Evolutionary conservation across 495 filamentous ascomycete species (phyloP).

Genomic region (Penicillium psychrofluorescens): DNA sequence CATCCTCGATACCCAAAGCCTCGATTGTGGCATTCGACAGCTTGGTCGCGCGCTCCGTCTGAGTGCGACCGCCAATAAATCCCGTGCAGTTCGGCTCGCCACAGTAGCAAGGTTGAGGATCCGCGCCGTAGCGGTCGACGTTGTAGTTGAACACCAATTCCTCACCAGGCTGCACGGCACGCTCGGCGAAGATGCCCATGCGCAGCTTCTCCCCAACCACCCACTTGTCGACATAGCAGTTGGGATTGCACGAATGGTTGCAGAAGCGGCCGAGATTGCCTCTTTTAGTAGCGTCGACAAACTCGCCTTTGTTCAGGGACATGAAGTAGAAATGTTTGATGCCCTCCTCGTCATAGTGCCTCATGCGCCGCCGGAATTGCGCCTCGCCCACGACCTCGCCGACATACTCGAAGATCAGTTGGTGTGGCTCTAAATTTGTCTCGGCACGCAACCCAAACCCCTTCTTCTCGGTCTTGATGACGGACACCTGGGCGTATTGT

Average conservation of each 20-base stretch:
- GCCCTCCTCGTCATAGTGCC: slow-evolving; percentile 86
- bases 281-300: slow-evolving; percentile 95
- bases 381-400: slow-evolving; percentile 95
- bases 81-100: slow-evolving; percentile 91
- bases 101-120: slow-evolving; percentile 95
- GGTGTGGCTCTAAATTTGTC: slow-evolving; percentile 63
- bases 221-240: slow-evolving; percentile 99
- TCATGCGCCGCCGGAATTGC: slow-evolving; percentile 79
- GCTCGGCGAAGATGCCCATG: slow-evolving; percentile 97
- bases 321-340: slow-evolving; percentile 99
- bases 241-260: slow-evolving; percentile 98
- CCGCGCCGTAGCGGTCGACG: slow-evolving; percentile 94
- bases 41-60: slow-evolving; percentile 92
- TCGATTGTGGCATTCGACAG: slow-evolving; percentile 86
- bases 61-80: slow-evolving; percentile 94
- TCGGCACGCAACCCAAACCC: slow-evolving; percentile 87
- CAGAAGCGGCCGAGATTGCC: slow-evolving; percentile 96
- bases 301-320: slow-evolving; percentile 94
- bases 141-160: slow-evolving; percentile 99
- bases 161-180: slow-evolving; percentile 78
- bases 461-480: slow-evolving; percentile 97
- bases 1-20: slow-evolving; percentile 91
- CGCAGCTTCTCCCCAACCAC: slow-evolving; percentile 96
- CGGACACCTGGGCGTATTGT: slow-evolving; percentile 83
- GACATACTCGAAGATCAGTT: slow-evolving; percentile 97